A percentile compares a stretch with the other conserved stretches of the same genome.
phyloP scores from a whole-genome alignment of 2,329 filamentous ascomycete species.

The Scedosporium boydii region DNA sequence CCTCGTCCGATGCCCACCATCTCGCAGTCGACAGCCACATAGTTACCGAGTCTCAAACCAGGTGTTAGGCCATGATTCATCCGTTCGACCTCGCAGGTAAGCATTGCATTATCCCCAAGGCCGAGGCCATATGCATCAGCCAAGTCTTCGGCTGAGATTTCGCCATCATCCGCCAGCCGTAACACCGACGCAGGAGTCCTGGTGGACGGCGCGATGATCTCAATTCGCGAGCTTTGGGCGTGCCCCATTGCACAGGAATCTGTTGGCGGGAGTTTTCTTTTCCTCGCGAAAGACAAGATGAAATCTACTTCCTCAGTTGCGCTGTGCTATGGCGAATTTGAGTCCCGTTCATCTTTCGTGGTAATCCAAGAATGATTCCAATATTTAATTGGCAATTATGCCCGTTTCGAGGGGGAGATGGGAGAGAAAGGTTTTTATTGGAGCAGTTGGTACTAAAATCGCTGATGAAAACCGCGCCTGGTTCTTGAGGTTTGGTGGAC shows the following conservation, averaged over 20 bases:
- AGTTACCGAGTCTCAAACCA: conserved; percentile 70
- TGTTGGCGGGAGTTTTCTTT: too few relatives aligned
- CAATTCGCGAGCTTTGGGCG: conserved; percentile 38
- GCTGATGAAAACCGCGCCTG: too few relatives aligned
- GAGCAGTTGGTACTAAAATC: too few relatives aligned
- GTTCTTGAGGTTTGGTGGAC: too few relatives aligned
- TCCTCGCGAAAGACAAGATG: too few relatives aligned
- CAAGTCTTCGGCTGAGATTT: conserved; percentile 49
- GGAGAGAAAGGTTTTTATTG: too few relatives aligned
- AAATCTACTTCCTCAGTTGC: too few relatives aligned
- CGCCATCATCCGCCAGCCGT: conserved; percentile 52
- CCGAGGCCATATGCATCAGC: conserved; percentile 53
- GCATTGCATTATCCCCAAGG: conserved; percentile 36
- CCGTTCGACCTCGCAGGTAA: conserved; percentile 36
- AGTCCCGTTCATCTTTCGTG: too few relatives aligned
- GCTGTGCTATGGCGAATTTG: too few relatives aligned
- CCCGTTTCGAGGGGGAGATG: too few relatives aligned
- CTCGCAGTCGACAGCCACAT: conserved; percentile 89
- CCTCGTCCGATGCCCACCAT: conserved; percentile 85
- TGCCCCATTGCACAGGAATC: conserved; percentile 38
- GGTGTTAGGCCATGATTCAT: conserved; percentile 55
- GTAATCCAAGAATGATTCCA: too few relatives aligned
- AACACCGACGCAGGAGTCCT: conserved; percentile 43
- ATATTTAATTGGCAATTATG: too few relatives aligned
- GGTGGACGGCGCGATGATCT: conserved; percentile 21